A percentile compares a stretch with the other conserved stretches of the same genome.
Conservation (phyloP, 148 eudicot genomes). For the Diospyros kaki region DNA sequence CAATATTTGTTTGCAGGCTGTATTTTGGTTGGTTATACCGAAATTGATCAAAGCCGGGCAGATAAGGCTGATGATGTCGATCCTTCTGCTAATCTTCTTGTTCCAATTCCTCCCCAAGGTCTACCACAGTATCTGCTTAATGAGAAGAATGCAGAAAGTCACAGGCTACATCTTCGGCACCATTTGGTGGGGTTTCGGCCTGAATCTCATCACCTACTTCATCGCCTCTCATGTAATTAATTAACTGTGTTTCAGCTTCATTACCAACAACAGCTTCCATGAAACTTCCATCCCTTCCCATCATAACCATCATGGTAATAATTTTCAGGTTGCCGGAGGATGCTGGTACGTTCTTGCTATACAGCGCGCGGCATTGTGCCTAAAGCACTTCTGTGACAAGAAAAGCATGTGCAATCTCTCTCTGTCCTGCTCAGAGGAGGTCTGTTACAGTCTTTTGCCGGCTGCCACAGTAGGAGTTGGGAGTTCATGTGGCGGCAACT, state of each 20-base stretch:
- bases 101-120: constrained; percentile 79
- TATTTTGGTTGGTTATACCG: constrained; percentile 65
- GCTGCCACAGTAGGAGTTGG: constrained; percentile 15
- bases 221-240: constrained; percentile 78
- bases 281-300: too few species aligned
- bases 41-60: constrained; percentile 45
- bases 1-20: constrained; percentile 38
- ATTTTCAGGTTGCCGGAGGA: constrained; percentile 69
- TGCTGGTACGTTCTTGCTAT: constrained; percentile 92
- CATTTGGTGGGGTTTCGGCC: constrained; percentile 94
- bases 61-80: constrained; percentile 49
- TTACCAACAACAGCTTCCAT: too few species aligned
- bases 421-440: constrained; percentile 56
- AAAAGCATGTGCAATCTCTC: constrained; percentile 36
- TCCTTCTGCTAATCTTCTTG: constrained; percentile 59
- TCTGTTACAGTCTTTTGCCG: constrained; percentile 44
- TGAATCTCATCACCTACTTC: constrained; percentile 84
- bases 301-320: too few species aligned
- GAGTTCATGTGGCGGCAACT: constrained; percentile 39
- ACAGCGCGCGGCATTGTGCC: constrained; percentile 68
- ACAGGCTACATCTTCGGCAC: constrained; percentile 92
- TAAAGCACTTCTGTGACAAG: constrained; percentile 48
- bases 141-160: constrained; percentile 83
- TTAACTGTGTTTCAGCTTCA: too few species aligned
- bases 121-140: constrained; percentile 57